Percentiles rank a stretch among this genome's conserved stretches.
These are phyloP conservation scores for Cadophora sp. DNA, from an alignment of 2,329 filamentous ascomycete species.

Conservation along the genomic window DNA sequence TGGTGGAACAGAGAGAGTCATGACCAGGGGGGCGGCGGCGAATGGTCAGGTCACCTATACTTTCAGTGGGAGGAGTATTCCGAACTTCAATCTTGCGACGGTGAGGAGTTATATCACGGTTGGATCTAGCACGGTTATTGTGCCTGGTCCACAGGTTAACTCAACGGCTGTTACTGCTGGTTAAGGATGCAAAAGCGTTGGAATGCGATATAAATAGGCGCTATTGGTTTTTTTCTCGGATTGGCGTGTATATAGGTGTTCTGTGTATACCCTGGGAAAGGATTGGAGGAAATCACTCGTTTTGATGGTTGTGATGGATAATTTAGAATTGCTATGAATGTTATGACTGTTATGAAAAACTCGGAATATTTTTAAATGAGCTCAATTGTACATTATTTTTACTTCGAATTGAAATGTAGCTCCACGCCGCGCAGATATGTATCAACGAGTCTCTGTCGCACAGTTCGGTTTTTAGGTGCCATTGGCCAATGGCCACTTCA, in stretches of 20 bases:
- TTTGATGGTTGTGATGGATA: neutral
- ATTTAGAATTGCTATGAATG: neutral
- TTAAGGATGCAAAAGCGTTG: neutral
- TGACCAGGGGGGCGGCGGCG: slow-evolving; percentile 1
- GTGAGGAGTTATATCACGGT: slow-evolving; percentile 15
- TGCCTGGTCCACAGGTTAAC: slow-evolving; percentile 8
- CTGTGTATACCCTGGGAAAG: neutral
- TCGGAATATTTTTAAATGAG: no score
- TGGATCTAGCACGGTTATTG: neutral
- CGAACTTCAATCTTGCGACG: neutral
- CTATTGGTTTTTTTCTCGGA: neutral
- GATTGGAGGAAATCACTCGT: slow-evolving; percentile 4
- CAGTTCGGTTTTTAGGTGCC: no score
- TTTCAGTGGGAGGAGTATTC: slow-evolving; percentile 7
- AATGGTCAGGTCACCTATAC: slow-evolving; percentile 10
- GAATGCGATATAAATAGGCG: neutral
- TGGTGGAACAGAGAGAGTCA: slow-evolving; percentile 4
- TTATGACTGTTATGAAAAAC: neutral
- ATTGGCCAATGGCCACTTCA: no score
- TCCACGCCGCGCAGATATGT: no score
- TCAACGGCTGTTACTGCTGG: slow-evolving; percentile 5
- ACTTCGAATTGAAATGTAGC: no score
- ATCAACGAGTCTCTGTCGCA: no score
- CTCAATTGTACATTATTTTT: no score
- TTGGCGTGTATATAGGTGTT: neutral